Evolutionary conservation across 768 basidiomycete species (phyloP).

Genomic region (Mycena latifolia): DNA sequence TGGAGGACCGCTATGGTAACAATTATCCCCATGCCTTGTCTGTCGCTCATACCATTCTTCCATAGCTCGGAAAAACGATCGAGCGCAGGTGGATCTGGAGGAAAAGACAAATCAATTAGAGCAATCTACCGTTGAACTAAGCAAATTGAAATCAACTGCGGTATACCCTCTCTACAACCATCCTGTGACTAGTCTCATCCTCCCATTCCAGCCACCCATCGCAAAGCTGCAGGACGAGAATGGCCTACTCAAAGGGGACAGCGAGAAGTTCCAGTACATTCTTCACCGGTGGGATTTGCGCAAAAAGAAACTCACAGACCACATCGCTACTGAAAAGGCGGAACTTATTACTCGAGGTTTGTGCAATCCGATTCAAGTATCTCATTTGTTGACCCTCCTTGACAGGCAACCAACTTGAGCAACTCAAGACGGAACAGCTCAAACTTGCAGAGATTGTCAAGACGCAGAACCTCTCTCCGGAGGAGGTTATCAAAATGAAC

Average conservation of each 20-base stretch:
- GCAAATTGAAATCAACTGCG: constrained; percentile 71
- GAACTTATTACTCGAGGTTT: constrained; percentile 70
- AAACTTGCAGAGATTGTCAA: constrained; percentile 77
- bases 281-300: constrained; percentile 77
- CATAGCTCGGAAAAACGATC: constrained; percentile 78
- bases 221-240: constrained; percentile 73
- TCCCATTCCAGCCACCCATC: constrained; percentile 64
- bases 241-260: constrained; percentile 75
- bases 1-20: constrained; percentile 86
- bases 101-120: constrained; percentile 61
- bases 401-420: constrained; percentile 71
- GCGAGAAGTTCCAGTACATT: constrained; percentile 83
- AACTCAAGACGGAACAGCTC: constrained; percentile 73
- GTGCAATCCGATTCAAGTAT: constrained; percentile 31
- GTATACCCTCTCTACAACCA: constrained; percentile 47
- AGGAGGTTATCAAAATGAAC: constrained; percentile 94
- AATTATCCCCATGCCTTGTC: constrained; percentile 3
- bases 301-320: constrained; percentile 75
- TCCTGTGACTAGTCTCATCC: constrained; percentile 14
- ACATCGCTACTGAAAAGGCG: constrained; percentile 75
- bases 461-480: constrained; percentile 89
- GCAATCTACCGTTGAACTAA: constrained; percentile 63
- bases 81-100: constrained; percentile 73
- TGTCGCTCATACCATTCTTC: constrained; percentile 19
- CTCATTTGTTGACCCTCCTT: constrained; percentile 1